Evolutionary conservation across 2,329 filamentous ascomycete genomes (phyloP), one percentile per base, ranked within the genome.

Genomic region (Colletotrichum sansevieriae): DNA sequence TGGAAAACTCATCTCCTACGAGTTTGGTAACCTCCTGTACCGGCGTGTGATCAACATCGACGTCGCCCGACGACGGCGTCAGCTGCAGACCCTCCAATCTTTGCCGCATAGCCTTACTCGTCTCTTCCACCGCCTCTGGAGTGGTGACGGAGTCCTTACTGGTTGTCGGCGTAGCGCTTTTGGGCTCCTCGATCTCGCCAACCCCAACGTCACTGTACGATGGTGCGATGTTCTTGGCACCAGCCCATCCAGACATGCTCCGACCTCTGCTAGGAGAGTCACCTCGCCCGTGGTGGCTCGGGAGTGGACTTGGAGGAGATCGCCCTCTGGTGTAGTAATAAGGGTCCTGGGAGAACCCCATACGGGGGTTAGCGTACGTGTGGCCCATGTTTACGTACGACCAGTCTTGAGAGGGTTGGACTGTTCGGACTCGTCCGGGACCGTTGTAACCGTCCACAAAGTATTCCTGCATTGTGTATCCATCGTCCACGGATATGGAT

Each of bases 221-320:
- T 8, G 79, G 79, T 15, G 78, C 76, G 44, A 82, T 79, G 62
- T 80, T 76, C 59, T 74, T 74, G 46, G 80, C 81, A 15, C 78
- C 76, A 15, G 81, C 79, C 78, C 80, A 81, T 1, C 75, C 76
- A 20, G 79, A 75, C n/a, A 75, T 72, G 49, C 75, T 73, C n/a
- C 76, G 74, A 4, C 71, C 64, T 3, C 73, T 70, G 41, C 73
- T 71, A 25, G 76, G 74, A 20, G 76, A 74, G 29, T 79, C 78
- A 66, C 76, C 77, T 54, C 75, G 74, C 54, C 79, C 83, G 60
- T 78, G 76, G 68, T 84, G 80, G 67, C 80, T 84, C 20, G 84
- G 83, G 41, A 83, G 74, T 12, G 84, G 84, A 46, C 85, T 87
- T 0, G 86, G 84, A 1, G 86, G 86, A 25, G 86, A 88, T 35